Evolutionary conservation across 371 early-diverging fungal species (phyloP).

Genomic region (Funneliformis caledonium): DNA sequence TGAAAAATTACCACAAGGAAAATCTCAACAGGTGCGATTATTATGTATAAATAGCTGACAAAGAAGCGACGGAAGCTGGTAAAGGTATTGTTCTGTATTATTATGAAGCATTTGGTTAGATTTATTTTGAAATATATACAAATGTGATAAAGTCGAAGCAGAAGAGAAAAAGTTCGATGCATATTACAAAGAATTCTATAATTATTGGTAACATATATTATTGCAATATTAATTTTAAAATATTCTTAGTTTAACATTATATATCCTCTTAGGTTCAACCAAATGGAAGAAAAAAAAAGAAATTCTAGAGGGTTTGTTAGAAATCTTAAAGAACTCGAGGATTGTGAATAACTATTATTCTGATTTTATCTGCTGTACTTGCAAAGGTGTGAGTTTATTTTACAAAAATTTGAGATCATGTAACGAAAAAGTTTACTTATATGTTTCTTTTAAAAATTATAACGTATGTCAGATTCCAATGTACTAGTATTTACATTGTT

Average conservation of each 20-base stretch:
- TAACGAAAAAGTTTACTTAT: neutral
- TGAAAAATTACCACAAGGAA: constrained; percentile 67
- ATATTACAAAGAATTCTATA: constrained; percentile 78
- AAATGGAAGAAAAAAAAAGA: constrained; percentile 98
- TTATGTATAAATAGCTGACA: constrained; percentile 73
- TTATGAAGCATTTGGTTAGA: neutral
- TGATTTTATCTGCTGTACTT: constrained; percentile 79
- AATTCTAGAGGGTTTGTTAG: constrained; percentile 76
- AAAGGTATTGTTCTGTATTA: constrained; percentile 40
- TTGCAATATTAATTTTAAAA: neutral
- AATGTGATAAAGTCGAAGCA: constrained; percentile 51
- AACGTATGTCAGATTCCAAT: constrained; percentile 88
- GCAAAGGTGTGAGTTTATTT: too few species aligned
- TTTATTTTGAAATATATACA: neutral
- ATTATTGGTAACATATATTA: constrained; percentile 55
- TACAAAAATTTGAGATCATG: neutral
- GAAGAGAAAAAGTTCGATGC: constrained; percentile 71
- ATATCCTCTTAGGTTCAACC: constrained; percentile 59
- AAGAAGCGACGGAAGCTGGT: constrained; percentile 56
- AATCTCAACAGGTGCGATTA: constrained; percentile 71
- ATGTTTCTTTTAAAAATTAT: neutral
- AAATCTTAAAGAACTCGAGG: constrained; percentile 73
- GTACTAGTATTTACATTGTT: constrained; percentile 79
- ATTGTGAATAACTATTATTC: constrained; percentile 79
- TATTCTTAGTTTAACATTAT: neutral